A percentile compares a stretch with the other conserved stretches of the same genome.
phyloP scores from a whole-genome alignment of 192 early-diverging fungal genomes.

The Diversispora epigaea region DNA sequence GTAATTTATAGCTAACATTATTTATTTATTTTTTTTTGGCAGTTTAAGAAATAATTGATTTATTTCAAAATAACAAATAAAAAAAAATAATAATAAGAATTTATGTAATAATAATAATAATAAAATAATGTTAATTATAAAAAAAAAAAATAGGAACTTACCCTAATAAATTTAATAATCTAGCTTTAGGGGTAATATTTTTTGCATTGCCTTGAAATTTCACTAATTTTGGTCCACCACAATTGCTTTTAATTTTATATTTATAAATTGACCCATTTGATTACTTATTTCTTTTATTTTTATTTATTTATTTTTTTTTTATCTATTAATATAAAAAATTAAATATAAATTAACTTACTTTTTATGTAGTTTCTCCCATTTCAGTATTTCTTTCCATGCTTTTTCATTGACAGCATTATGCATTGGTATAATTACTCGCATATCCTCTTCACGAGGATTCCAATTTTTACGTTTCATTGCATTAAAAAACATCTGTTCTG shows the following conservation, averaged over 20 bases:
- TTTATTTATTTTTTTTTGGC: no score
- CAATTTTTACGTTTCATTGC: constrained; percentile 93
- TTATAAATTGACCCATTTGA: no score
- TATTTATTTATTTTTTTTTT: no score
- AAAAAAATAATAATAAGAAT: neutral
- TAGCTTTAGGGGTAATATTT: constrained; percentile 72
- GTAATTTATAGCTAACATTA: constrained; percentile 61
- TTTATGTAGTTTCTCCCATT: constrained; percentile 71
- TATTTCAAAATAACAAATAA: no score
- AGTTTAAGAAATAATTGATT: no score
- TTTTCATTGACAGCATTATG: constrained; percentile 94
- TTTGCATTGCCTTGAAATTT: constrained; percentile 75
- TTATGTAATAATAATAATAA: neutral
- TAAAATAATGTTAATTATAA: constrained; percentile 2
- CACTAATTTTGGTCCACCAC: constrained; percentile 65
- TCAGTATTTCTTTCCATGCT: constrained; percentile 82
- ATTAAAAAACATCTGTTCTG: constrained; percentile 95
- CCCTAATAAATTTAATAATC: constrained; percentile 65
- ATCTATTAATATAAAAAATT: no score
- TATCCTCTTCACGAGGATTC: constrained; percentile 77
- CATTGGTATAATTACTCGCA: constrained; percentile 87
- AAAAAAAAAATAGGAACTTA: constrained; percentile 35
- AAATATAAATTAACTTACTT: constrained; percentile 55
- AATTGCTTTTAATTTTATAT: no score
- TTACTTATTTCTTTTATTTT: no score